Base-by-base conservation (phyloP, 768 basidiomycete species). In the Agaricus sinodeliciosus region DNA sequence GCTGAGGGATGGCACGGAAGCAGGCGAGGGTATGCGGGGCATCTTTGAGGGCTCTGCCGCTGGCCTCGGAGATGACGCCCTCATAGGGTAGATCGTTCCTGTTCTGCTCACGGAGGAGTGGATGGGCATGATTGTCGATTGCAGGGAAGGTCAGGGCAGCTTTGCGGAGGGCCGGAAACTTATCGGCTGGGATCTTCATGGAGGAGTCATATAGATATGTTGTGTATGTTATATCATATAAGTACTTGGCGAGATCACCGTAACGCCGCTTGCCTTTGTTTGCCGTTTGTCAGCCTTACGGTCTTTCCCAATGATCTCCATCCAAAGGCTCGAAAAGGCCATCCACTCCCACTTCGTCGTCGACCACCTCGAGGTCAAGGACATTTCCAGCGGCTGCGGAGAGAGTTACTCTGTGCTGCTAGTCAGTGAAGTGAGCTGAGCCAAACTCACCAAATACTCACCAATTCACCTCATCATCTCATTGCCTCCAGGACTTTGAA, bases 111-210 rank as follows among this genome's bases (percentile, higher is more conserved):
- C 70, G 68, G 43, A 90, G 71, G 16, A 91, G 69, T 1, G 87
- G 83, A 60, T 90, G 89, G 0, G 87, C 84, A 61, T 90, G 89
- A 63, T 90, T 89, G 68, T 90, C 87, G 62, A 87, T 85, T 0
- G 79, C 80, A 16, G 83, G 84, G 39, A 68, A 69, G 0, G 59
- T 59, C 41, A 70, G 66, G 9, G 68, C 66, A 3, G 66, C 61
- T n/a, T 57, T 49, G 48, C 61, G 54, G n/a, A 72, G 59, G 19
- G 55, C 55, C 19, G 60, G 65, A 42, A 57, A 62, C 37, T 55
- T 54, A 43, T 53, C 51, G 52, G 19, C 26, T 39, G 52, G 16
- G 22, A 54, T 31, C 31, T 31, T 22, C 52, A 54, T 54, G 39
- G 34, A 19, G 41, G 52, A 42, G 18, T 48, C 31, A 31, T 28